These are phyloP conservation scores for Tritrichomonas musculus DNA, from an alignment of 208 protist species.

Conservation along the genomic window DNA sequence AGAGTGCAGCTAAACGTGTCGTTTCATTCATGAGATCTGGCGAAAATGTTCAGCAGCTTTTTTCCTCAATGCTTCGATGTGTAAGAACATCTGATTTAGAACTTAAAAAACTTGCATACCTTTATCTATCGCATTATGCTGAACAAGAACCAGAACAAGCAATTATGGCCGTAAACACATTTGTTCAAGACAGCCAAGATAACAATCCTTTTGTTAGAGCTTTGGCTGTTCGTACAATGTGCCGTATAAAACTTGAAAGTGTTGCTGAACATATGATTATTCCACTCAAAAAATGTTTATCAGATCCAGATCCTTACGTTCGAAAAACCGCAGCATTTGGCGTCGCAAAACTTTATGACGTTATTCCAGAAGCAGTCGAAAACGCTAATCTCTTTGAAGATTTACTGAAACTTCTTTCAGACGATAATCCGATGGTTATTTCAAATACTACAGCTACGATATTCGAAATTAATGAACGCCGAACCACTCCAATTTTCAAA, in stretches of 20 bases:
- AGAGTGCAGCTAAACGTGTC: conserved; percentile 21
- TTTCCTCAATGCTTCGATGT: not conserved
- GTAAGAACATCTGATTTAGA: conserved; percentile 13
- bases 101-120: conserved; percentile 32
- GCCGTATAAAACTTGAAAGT: conserved; percentile 21
- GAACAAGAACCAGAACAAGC: conserved; percentile 15
- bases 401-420: conserved; percentile 72
- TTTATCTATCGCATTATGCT: conserved; percentile 24
- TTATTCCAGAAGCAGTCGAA: conserved; percentile 70
- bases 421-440: conserved; percentile 89
- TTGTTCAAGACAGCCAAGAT: conserved; percentile 1
- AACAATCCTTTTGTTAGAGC: not conserved
- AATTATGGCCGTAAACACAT: conserved; percentile 36
- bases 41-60: conserved; percentile 21
- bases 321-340: conserved; percentile 89
- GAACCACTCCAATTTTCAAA: conserved; percentile 53
- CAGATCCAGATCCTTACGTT: conserved; percentile 50
- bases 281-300: conserved; percentile 12
- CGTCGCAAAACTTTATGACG: conserved; percentile 91
- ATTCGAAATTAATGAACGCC: conserved; percentile 73
- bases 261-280: conserved; percentile 32
- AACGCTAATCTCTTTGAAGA: conserved; percentile 67
- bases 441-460: conserved; percentile 84
- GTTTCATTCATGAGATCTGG: not conserved
- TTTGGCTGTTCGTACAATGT: conserved; percentile 27